Evolutionary conservation across 2,329 filamentous ascomycete genomes (phyloP).

Genomic region (Aureobasidium subglaciale): DNA sequence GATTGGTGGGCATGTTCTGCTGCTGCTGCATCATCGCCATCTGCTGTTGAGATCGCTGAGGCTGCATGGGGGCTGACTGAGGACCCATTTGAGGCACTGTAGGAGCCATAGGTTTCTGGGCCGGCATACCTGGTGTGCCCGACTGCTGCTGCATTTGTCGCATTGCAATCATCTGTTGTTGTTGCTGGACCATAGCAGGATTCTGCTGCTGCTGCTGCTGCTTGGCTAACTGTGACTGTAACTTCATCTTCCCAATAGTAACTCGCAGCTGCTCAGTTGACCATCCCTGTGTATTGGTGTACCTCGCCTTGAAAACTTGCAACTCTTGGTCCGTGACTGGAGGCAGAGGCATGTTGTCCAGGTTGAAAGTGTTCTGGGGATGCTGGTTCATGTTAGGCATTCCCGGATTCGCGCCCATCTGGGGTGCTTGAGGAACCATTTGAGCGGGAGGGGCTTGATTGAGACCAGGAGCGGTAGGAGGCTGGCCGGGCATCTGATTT

Average conservation of each 20-base stretch:
- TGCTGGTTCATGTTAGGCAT: slow-evolving; percentile 16
- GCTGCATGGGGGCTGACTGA: slow-evolving; percentile 23
- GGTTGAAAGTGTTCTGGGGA: slow-evolving; percentile 2
- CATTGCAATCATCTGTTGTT: slow-evolving; percentile 19
- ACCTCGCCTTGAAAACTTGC: slow-evolving; percentile 27
- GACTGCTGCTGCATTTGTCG: slow-evolving; percentile 21
- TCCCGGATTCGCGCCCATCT: slow-evolving; percentile 22
- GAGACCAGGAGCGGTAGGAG: background rate
- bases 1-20: slow-evolving; percentile 2
- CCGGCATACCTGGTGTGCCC: slow-evolving; percentile 7
- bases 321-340: slow-evolving; percentile 36
- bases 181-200: slow-evolving; percentile 7
- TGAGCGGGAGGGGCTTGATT: slow-evolving; percentile 32
- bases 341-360: slow-evolving; percentile 18
- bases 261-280: slow-evolving; percentile 39
- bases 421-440: slow-evolving; percentile 29
- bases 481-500: slow-evolving; percentile 11
- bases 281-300: slow-evolving; percentile 22
- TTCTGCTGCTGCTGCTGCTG: slow-evolving; percentile 16
- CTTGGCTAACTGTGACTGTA: slow-evolving; percentile 1
- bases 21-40: slow-evolving; percentile 18
- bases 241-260: slow-evolving; percentile 22
- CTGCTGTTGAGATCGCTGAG: slow-evolving; percentile 20
- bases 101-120: slow-evolving; percentile 16
- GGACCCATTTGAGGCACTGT: slow-evolving; percentile 25